Base-by-base conservation (phyloP, 805 yeast species). In the Ogataea paradorogensis region DNA sequence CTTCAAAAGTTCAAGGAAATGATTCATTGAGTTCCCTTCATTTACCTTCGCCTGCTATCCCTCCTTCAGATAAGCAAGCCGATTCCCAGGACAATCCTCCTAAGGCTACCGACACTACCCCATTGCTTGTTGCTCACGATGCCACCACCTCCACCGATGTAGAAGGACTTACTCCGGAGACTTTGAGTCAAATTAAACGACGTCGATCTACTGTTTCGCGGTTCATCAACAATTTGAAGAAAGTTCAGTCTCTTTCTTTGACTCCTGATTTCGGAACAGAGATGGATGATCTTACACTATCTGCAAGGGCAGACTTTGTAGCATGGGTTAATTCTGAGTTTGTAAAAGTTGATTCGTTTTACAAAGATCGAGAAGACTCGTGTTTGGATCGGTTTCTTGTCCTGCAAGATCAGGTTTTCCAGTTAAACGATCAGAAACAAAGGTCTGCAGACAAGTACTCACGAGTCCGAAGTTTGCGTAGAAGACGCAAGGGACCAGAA, bases 271-370 rank as follows among this genome's bases (percentile, higher is more conserved):
- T 35, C 3, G 47, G 36, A 3, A 55, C 59, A 1, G 66, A 61
- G 30, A 24, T 61, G 32, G 65, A 61, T 9, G 61, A 61, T 35
- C 43, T 59, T 27, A 54, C 63, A 9, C 59, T 53, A 18, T 62
- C 65, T n/a, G 73, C 68, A 9, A 69, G 67, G 30, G 47, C 57
- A 4, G 74, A 73, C 37, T 88, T 87, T 47, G 47, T 71, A n/a
- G 56, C 51, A 2, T 87, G 95, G 95, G 69, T 87, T 5, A 82
- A 84, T 39, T 38, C 50, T 0, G 83, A 87, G 56, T 64, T 82
- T 18, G 47, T 37, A 4, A 83, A 79, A 57, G 81, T 86, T 7
- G 79, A 84, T 27, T 33, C 24, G 0, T 87, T 87, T 53, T 87
- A 74, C 57, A 66, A 58, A 30, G 76, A 71, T 22, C 77, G 72